Base-by-base conservation (phyloP, 352 stramenopile species). In the Phytophthora ohioensis region DNA sequence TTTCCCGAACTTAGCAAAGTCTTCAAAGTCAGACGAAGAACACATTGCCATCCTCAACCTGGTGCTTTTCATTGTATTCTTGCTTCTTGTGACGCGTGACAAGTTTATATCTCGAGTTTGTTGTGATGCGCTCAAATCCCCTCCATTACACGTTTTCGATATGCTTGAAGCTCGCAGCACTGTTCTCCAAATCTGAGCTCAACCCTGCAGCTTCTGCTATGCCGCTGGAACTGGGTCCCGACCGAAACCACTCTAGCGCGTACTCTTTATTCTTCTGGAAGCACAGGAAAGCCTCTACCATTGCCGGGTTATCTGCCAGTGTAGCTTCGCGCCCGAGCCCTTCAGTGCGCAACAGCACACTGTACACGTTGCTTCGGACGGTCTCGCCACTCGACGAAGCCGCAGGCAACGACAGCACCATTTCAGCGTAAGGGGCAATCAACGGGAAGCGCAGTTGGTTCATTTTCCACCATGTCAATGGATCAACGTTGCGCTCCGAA, bases 201-300 rank as follows among this genome's bases (percentile, higher is more conserved):
- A 81, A 13, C 5, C 66, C 64, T 31, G 64, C 52, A 21, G 61
- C 53, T 31, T 76, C 71, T 5, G 58, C 67, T n/a, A 79, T 70
- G 13, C 57, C 63, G 9, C 52, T 79, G 15, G 74, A 56, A 12
- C 30, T 78, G 9, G 70, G 52, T 17, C 77, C 78, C 52, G 76
- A 87, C 57, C 81, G 79, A 79, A 94, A 92, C 84, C 85, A 92
- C 66, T 94, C 87, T 27, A 93, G 56, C 4, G 82, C 87, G 43
- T 81, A 88, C 21, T 88, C 69, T 64, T 90, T 90, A 75, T 95
- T 95, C 73, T 89, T 89, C 66, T 95, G 87, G 67, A 95, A 95
- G 71, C 81, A 90, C 45, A 95, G 39, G 57, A 90, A 92, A 52
- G 84, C 82, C 55, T 93, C 84, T n/a, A 91, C 58, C 39, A 95